Evolutionary conservation across 805 yeast species (phyloP).

Genomic region (Yamadazyma philogaea): DNA sequence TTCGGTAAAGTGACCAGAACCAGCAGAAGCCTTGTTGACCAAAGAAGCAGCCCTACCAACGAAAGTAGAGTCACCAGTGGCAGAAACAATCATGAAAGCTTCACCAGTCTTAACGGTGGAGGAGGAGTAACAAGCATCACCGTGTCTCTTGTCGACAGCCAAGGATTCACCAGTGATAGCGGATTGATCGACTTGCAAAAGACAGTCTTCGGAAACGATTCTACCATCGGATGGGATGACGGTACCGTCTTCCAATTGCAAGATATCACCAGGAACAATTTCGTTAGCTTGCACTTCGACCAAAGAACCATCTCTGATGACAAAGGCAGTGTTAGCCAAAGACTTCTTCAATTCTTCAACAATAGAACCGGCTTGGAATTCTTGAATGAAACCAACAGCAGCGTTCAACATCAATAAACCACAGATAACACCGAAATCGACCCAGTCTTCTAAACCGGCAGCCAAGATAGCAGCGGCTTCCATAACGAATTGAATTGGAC

Average conservation of each 20-base stretch:
- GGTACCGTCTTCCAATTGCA: constrained; percentile 89
- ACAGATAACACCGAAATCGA: constrained; percentile 96
- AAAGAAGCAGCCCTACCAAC: constrained; percentile 97
- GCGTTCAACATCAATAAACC: constrained; percentile 86
- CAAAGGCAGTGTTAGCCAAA: constrained; percentile 83
- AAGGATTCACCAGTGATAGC: constrained; percentile 97
- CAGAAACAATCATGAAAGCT: constrained; percentile 88
- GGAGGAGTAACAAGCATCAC: constrained; percentile 86
- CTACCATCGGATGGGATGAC: constrained; percentile 94
- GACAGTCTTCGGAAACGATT: constrained; percentile 77
- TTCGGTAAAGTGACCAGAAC: constrained; percentile 95
- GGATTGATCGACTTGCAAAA: constrained; percentile 92
- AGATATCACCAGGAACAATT: constrained; percentile 92
- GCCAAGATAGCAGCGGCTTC: constrained; percentile 95
- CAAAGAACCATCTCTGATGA: constrained; percentile 77
- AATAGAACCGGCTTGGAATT: constrained; percentile 97
- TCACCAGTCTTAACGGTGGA: constrained; percentile 96
- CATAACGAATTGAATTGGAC: constrained; percentile 97
- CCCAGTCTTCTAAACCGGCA: constrained; percentile 97
- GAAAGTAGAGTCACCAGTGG: constrained; percentile 93
- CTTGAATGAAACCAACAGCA: constrained; percentile 93
- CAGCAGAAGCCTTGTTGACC: constrained; percentile 91
- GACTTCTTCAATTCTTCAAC: constrained; percentile 96
- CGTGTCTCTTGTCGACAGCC: constrained; percentile 88
- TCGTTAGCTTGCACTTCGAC: constrained; percentile 77